Conservation (phyloP, 2,329 filamentous ascomycete genomes). For the Dactylonectria estremocensis region DNA sequence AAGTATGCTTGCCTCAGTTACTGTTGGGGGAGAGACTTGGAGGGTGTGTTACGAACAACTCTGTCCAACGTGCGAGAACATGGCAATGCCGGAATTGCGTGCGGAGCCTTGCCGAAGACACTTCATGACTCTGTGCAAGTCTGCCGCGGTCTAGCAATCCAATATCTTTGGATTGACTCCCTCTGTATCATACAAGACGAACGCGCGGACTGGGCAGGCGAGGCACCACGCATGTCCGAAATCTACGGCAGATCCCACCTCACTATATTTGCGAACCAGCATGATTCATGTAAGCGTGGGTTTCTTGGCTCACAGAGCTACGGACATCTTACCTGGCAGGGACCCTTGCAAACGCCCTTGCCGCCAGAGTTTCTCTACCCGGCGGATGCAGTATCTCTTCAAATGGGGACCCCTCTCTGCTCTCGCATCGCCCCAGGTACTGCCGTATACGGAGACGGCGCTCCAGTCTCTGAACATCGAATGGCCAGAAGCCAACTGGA, state of each 20-base stretch:
- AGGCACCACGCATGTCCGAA: conserved; percentile 10
- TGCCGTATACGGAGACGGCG: not conserved
- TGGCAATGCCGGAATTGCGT: not conserved
- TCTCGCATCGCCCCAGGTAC: conserved; percentile 11
- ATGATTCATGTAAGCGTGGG: not conserved
- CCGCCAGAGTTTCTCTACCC: not conserved
- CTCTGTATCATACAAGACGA: conserved; percentile 22
- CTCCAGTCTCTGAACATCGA: not conserved
- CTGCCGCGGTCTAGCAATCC: conserved; percentile 2
- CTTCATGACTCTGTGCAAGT: conserved; percentile 1
- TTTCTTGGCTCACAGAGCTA: conserved; percentile 13
- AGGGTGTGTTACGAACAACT: not conserved
- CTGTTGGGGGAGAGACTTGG: conserved; percentile 7
- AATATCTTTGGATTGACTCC: conserved; percentile 17
- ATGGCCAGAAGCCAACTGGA: conserved; percentile 12
- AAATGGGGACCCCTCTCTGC: not conserved
- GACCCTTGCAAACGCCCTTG: not conserved
- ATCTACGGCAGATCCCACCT: conserved; percentile 16
- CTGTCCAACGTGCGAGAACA: not conserved
- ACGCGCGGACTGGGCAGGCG: not conserved
- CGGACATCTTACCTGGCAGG: conserved; percentile 3
- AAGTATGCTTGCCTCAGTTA: conserved; percentile 18
- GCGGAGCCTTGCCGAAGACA: not conserved
- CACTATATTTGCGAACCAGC: conserved; percentile 7
- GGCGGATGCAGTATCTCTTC: not conserved